These are phyloP conservation scores for Candida glucosophila DNA, from an alignment of 1,139 yeast species.

Conservation along the genomic window DNA sequence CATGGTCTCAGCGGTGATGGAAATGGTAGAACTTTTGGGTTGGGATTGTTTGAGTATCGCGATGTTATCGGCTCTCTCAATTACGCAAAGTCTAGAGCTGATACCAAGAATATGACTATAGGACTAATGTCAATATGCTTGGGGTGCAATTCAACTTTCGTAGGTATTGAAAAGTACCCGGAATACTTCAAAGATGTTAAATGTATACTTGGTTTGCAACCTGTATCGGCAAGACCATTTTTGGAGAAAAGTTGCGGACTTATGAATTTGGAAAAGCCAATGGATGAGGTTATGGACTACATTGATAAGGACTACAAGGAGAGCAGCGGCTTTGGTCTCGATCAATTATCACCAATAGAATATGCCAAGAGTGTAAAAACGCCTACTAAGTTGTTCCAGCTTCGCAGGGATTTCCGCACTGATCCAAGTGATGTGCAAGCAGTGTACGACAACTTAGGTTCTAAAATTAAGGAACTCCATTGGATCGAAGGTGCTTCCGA, in stretches of 20 bases:
- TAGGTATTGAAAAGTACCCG: constrained; percentile 3
- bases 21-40: constrained; percentile 3
- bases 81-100: constrained; percentile 3
- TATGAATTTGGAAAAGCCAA: constrained; percentile 1
- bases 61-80: constrained; percentile 5
- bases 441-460: constrained; percentile 3
- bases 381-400: constrained; percentile 4
- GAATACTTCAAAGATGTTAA: constrained; percentile 4
- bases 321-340: constrained; percentile 2
- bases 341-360: constrained; percentile 3
- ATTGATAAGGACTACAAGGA: constrained; percentile 1
- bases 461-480: constrained; percentile 4
- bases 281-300: constrained; percentile 1
- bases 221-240: constrained; percentile 2
- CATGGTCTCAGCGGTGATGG: constrained; percentile 2
- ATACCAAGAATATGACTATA: constrained; percentile 4
- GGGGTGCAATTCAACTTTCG: constrained; percentile 4
- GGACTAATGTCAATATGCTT: constrained; percentile 4
- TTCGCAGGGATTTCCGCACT: constrained; percentile 3
- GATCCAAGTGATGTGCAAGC: constrained; percentile 3
- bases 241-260: too few species aligned
- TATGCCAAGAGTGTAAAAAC: constrained; percentile 2
- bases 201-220: constrained; percentile 3
- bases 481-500: constrained; percentile 5
- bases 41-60: constrained; percentile 4